Evolutionary conservation across 2,329 filamentous ascomycete genomes (phyloP).

Genomic region (Paracamarosporium sp.): DNA sequence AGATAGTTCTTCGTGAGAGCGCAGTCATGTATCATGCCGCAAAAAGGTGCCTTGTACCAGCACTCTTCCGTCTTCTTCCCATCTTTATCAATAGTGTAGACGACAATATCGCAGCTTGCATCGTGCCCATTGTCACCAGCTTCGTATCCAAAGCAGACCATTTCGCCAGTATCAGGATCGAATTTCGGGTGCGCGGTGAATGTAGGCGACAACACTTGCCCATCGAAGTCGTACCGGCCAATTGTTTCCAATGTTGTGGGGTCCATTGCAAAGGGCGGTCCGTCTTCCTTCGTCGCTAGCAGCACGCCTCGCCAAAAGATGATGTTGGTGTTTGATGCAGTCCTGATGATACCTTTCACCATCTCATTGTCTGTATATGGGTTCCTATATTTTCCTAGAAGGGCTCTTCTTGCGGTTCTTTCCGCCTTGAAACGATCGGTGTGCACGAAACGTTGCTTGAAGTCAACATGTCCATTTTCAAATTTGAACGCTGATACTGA

Average conservation of each 20-base stretch:
- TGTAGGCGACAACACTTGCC: constrained; percentile 47
- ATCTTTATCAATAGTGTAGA: constrained; percentile 47
- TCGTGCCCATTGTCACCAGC: constrained; percentile 47
- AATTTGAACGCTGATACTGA: constrained; percentile 53
- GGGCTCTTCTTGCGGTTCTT: constrained; percentile 42
- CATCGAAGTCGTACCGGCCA: constrained; percentile 48
- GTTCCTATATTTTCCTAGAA: constrained; percentile 66
- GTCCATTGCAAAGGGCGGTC: constrained; percentile 49
- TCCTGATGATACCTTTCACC: constrained; percentile 62
- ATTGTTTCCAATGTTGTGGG: constrained; percentile 50
- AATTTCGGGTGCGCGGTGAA: constrained; percentile 56
- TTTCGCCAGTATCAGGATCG: constrained; percentile 51
- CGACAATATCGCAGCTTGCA: constrained; percentile 46
- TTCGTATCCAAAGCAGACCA: constrained; percentile 52
- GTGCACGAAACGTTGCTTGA: constrained; percentile 52
- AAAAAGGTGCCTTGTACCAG: constrained; percentile 50
- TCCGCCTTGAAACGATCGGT: constrained; percentile 52
- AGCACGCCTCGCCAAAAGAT: constrained; percentile 63
- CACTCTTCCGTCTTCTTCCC: constrained; percentile 49
- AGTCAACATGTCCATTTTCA: constrained; percentile 50
- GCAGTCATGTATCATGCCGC: constrained; percentile 50
- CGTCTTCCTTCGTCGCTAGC: constrained; percentile 60
- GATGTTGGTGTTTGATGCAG: constrained; percentile 67
- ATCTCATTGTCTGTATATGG: constrained; percentile 63
- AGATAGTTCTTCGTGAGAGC: constrained; percentile 49